phyloP scores from a whole-genome alignment of 2,329 filamentous ascomycete genomes.

The Thelonectria blattea region DNA sequence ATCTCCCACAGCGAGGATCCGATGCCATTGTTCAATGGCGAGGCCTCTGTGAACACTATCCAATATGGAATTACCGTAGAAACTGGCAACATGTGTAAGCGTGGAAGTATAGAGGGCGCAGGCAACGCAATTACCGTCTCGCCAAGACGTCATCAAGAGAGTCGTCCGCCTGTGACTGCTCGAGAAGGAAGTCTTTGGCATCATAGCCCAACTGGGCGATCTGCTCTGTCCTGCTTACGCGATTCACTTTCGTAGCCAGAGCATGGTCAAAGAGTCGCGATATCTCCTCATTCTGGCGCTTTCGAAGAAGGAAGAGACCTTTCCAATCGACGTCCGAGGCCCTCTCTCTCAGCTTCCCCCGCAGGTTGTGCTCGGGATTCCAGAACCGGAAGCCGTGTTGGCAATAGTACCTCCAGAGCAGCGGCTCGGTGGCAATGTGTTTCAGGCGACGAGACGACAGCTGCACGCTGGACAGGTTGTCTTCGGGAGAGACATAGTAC shows the following conservation, averaged over 20 bases:
- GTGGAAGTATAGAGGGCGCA: slow-evolving; percentile 39
- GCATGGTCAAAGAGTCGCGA: slow-evolving; percentile 68
- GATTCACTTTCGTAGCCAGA: slow-evolving; percentile 71
- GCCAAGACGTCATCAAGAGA: slow-evolving; percentile 77
- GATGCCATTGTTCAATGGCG: slow-evolving; percentile 79
- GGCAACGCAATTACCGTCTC: slow-evolving; percentile 56
- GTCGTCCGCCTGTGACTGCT: slow-evolving; percentile 65
- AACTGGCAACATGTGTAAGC: slow-evolving; percentile 52
- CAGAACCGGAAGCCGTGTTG: slow-evolving; percentile 73
- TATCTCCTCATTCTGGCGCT: slow-evolving; percentile 57
- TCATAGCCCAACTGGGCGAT: slow-evolving; percentile 82
- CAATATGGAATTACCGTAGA: slow-evolving; percentile 76
- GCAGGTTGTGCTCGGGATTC: slow-evolving; percentile 69
- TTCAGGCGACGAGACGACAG: slow-evolving; percentile 68
- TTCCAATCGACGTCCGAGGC: slow-evolving; percentile 76
- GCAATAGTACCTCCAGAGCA: slow-evolving; percentile 85
- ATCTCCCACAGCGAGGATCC: slow-evolving; percentile 32
- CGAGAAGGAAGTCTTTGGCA: slow-evolving; percentile 81
- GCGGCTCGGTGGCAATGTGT: slow-evolving; percentile 69
- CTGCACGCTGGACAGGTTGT: slow-evolving; percentile 57
- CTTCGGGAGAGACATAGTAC: slow-evolving; percentile 62
- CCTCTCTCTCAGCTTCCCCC: slow-evolving; percentile 58
- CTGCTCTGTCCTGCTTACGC: slow-evolving; percentile 71
- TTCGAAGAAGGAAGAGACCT: slow-evolving; percentile 64
- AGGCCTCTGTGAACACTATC: slow-evolving; percentile 81